Evolutionary conservation across 2,329 filamentous ascomycete genomes (phyloP), one percentile per base, ranked within the genome.

Genomic region (Pseudogymnoascus sp.): DNA sequence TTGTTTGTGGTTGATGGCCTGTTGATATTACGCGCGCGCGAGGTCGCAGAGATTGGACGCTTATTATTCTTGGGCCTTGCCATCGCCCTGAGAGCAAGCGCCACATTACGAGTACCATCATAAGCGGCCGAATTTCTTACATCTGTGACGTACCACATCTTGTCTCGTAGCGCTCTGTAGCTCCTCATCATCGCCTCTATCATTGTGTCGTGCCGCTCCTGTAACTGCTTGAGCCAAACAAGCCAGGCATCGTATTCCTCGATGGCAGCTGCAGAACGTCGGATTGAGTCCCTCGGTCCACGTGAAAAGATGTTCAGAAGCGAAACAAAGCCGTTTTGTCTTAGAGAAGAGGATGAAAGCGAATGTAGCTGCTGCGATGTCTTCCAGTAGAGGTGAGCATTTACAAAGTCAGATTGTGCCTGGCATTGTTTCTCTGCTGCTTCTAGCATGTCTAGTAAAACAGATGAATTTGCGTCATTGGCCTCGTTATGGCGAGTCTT

Each of bases 81-180:
- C 95, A 99, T 97, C 6, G 89, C 91, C 75, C 95, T 96, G 59
- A 99, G 79, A 4, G 93, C 95, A 64, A 90, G 83, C 5, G 92
- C 90, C 55, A 97, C 88, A 67, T 93, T 91, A 63, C 88, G 88
- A 40, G 91, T 91, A 68, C 96, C 89, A 64, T 95, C 90, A 70
- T 97, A 97, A 8, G 87, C 86, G 59, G 87, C 89, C 3, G 95
- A 97, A 69, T 93, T 93, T 65, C 91, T 88, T 28, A 97, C 93
- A 73, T 97, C 92, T 1, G 90, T 93, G 64, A 95, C 90, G 73
- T 96, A 99, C 95, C 95, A 99, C 90, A 97, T 96, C 80, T 97
- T 97, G 73, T 96, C 90, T 43, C 95, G 86, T 40, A 97, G 81
- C 21, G 88, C 87, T 63, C 87, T 85, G 38, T 95, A 81, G 4